A percentile compares a stretch with the other conserved stretches of the same genome.
These are phyloP conservation scores for Cyclocybe aegerita DNA, from an alignment of 768 basidiomycete species.

Conservation along the genomic window DNA sequence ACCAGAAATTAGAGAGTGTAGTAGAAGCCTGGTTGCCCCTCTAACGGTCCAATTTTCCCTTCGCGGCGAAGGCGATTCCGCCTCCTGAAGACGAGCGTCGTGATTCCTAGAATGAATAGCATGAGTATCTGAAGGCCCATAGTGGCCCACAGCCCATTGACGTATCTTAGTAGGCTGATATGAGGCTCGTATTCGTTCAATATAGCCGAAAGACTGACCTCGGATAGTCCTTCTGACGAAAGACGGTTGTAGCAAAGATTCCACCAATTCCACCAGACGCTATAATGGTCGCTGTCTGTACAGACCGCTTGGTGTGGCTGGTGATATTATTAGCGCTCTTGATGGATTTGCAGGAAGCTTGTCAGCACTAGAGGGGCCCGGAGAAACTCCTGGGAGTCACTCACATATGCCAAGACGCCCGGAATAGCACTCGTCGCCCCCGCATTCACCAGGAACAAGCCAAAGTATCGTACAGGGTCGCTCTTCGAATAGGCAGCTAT, in stretches of 20 bases:
- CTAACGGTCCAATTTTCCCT: no score
- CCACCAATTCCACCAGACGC: constrained; percentile 35
- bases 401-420: constrained; percentile 33
- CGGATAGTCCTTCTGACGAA: constrained; percentile 32
- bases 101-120: no score
- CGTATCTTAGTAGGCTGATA: no score
- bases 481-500: constrained; percentile 24
- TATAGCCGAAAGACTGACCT: constrained; percentile 15
- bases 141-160: no score
- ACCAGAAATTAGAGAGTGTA: no score
- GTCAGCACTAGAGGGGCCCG: not conserved
- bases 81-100: no score
- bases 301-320: constrained; percentile 34
- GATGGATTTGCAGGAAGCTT: not conserved
- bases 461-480: constrained; percentile 29
- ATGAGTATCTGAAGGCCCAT: no score
- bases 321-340: constrained; percentile 17
- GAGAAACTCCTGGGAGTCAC: constrained; percentile 4
- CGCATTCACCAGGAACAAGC: constrained; percentile 31
- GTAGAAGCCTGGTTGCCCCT: no score
- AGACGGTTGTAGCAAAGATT: constrained; percentile 36
- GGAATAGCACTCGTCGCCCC: constrained; percentile 34
- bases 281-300: constrained; percentile 32
- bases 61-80: no score
- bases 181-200: no score